Percentiles rank a stretch among this genome's conserved stretches.
Evolutionary conservation across 2,329 filamentous ascomycete genomes (phyloP).

Genomic region (Diaporthe nobilis): DNA sequence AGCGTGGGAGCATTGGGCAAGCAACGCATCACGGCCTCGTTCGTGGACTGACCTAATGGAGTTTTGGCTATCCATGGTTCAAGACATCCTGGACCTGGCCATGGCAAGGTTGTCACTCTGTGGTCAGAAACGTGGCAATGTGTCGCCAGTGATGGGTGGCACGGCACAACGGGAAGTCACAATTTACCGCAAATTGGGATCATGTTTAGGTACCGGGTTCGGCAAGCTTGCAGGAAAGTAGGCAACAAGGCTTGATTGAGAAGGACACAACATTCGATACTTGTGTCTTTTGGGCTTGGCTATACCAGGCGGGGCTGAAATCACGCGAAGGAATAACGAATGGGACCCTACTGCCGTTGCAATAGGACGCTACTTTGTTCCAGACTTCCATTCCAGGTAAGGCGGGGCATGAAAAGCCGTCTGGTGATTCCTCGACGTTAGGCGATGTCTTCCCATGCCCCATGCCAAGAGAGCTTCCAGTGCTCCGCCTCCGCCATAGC

Average conservation of each 20-base stretch:
- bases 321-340: not conserved
- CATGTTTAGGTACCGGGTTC: not conserved
- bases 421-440: not conserved
- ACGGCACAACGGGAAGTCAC: not conserved
- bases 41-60: too few relatives aligned
- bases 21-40: too few relatives aligned
- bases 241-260: not conserved
- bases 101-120: too few relatives aligned
- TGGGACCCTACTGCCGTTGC: not conserved
- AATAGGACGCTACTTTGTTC: not conserved
- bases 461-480: not conserved
- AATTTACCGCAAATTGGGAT: not conserved
- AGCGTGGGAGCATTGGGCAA: too few relatives aligned
- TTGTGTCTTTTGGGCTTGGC: not conserved
- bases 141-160: not conserved
- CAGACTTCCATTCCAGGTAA: not conserved
- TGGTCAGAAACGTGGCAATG: not conserved
- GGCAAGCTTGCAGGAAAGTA: not conserved
- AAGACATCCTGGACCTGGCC: too few relatives aligned
- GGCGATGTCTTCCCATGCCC: not conserved
- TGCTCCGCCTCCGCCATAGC: not conserved
- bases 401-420: not conserved
- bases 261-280: not conserved
- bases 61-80: too few relatives aligned
- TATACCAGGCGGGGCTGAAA: not conserved